Evolutionary conservation across 2,329 filamentous ascomycete species (phyloP).

Genomic region (Alternaria panax): DNA sequence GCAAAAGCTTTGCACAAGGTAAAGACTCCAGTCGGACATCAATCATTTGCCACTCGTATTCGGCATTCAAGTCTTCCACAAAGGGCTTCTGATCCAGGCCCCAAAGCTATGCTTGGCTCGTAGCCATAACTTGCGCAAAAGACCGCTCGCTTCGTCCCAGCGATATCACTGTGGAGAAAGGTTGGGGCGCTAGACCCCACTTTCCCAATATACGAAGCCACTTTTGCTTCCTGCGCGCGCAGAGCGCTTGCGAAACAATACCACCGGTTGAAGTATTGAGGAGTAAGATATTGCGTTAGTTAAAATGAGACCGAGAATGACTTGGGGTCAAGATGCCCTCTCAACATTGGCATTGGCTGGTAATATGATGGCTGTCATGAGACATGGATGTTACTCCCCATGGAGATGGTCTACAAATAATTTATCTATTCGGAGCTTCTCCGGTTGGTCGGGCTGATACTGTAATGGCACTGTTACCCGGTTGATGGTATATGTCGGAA

Average conservation of each 20-base stretch:
- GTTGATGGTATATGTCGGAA: not conserved
- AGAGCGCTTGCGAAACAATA: not conserved
- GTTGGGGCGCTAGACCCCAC: not conserved
- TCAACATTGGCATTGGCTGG: not conserved
- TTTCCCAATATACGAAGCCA: too few species aligned
- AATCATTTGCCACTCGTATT: not conserved
- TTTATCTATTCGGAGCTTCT: not conserved
- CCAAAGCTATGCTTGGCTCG: not conserved
- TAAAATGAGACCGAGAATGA: not conserved
- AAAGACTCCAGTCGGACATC: not conserved
- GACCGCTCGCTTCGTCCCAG: not conserved
- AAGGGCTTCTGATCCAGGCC: not conserved
- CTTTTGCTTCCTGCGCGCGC: too few species aligned
- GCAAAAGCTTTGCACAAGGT: not conserved
- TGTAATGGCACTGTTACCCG: not conserved
- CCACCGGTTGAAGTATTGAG: not conserved
- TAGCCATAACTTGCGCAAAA: slow-evolving; percentile 12
- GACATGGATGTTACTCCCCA: not conserved
- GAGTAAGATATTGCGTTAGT: not conserved
- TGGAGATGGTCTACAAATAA: not conserved
- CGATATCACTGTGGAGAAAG: not conserved
- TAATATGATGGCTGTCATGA: not conserved
- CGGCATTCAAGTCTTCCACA: not conserved
- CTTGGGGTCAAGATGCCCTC: not conserved
- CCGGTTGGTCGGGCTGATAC: not conserved